phyloP scores from a whole-genome alignment of 2,329 filamentous ascomycete species.

The Claviceps lovelessii region DNA sequence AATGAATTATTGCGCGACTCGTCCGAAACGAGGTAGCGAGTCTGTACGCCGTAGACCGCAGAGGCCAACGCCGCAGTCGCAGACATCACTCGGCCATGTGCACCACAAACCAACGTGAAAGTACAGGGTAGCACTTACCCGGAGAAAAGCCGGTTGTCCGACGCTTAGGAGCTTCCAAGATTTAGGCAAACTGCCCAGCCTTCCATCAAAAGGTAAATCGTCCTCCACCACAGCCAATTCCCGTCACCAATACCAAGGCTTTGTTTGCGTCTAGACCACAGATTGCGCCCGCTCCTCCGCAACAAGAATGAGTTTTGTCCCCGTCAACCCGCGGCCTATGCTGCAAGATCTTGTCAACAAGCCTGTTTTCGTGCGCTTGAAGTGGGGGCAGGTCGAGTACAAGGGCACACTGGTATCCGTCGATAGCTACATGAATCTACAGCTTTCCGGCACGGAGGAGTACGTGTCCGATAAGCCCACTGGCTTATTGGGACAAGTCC shows the following conservation, averaged over 20 bases:
- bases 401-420: conserved; percentile 83
- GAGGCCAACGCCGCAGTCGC: not conserved
- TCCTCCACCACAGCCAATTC: not conserved
- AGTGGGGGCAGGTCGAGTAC: conserved; percentile 98
- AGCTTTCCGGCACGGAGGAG: conserved; percentile 81
- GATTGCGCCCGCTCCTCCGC: not conserved
- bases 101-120: not conserved
- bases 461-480: conserved; percentile 79
- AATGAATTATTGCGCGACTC: not conserved
- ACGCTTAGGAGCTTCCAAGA: not conserved
- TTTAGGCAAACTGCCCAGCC: not conserved
- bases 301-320: conserved; percentile 51
- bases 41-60: not conserved
- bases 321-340: conserved; percentile 92
- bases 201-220: not conserved
- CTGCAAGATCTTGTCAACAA: conserved; percentile 89
- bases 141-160: conserved; percentile 2
- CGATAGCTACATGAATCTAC: conserved; percentile 98
- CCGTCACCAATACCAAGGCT: not conserved
- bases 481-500: conserved; percentile 72
- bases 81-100: not conserved
- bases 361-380: conserved; percentile 79
- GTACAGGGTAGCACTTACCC: conserved; percentile 2
- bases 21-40: not conserved
- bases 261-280: not conserved